phyloP scores from a whole-genome alignment of 2,329 filamentous ascomycete genomes.

The Apiospora phragmitis region DNA sequence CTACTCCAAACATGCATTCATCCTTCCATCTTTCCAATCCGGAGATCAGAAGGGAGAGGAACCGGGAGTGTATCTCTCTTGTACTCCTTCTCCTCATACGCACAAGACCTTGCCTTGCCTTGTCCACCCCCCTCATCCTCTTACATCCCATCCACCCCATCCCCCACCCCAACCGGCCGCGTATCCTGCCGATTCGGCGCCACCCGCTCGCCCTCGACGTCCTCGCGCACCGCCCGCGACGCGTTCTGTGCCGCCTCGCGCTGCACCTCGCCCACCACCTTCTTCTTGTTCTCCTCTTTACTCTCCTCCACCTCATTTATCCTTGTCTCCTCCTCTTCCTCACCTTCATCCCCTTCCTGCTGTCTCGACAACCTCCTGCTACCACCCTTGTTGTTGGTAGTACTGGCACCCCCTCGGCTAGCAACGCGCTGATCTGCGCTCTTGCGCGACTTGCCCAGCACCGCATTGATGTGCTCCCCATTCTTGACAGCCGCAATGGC shows the following conservation, averaged over 20 bases:
- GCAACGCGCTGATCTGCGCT: neutral
- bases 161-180: neutral
- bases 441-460: constrained; percentile 22
- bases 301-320: neutral
- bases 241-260: neutral
- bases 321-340: neutral
- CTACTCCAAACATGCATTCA: neutral
- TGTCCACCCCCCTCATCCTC: neutral
- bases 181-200: neutral
- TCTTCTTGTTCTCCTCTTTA: neutral
- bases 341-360: neutral
- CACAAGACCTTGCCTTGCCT: too few species aligned
- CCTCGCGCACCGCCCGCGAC: neutral
- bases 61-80: neutral
- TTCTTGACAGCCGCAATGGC: constrained; percentile 45
- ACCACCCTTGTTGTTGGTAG: neutral
- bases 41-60: neutral
- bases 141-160: neutral
- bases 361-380: neutral
- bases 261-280: neutral
- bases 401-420: neutral
- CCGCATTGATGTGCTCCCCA: constrained; percentile 41
- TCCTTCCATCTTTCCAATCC: neutral
- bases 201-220: neutral
- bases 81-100: too few species aligned